A percentile compares a stretch with the other conserved stretches of the same genome.
Conservation (phyloP, 2,329 filamentous ascomycete genomes). For the Aurifilum marmelostoma region DNA sequence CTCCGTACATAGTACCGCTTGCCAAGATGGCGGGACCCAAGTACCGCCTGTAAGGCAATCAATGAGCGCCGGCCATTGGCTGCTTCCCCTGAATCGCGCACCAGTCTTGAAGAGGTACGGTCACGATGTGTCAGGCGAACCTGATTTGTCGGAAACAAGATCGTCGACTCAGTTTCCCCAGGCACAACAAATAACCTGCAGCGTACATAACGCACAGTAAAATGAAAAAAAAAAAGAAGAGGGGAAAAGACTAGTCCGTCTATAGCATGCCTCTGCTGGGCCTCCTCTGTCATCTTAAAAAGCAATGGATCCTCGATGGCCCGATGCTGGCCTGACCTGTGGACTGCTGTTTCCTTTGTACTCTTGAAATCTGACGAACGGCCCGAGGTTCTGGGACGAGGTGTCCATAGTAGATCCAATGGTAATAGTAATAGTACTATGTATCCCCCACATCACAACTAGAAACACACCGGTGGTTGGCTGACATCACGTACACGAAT, state of each 20-base stretch:
- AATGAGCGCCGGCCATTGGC: background rate
- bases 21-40: background rate
- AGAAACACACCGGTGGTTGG: background rate
- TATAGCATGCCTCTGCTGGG: background rate
- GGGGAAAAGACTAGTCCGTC: too few species aligned
- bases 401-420: background rate
- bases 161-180: background rate
- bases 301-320: background rate
- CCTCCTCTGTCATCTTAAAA: background rate
- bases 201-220: background rate
- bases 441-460: background rate
- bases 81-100: conserved; percentile 10
- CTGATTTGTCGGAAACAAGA: background rate
- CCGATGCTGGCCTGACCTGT: conserved; percentile 22
- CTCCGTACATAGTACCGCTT: too few species aligned
- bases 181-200: background rate
- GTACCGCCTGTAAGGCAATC: background rate
- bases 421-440: too few species aligned
- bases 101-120: background rate
- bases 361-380: too few species aligned
- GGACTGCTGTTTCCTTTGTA: too few species aligned
- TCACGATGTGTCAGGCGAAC: background rate
- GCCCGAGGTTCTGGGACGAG: conserved; percentile 4
- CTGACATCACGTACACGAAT: conserved; percentile 15
- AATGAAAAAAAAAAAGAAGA: background rate